Evolutionary conservation across 1,284 basidiomycete species (phyloP).

Genomic region (Sanghuangporus weigelae): DNA sequence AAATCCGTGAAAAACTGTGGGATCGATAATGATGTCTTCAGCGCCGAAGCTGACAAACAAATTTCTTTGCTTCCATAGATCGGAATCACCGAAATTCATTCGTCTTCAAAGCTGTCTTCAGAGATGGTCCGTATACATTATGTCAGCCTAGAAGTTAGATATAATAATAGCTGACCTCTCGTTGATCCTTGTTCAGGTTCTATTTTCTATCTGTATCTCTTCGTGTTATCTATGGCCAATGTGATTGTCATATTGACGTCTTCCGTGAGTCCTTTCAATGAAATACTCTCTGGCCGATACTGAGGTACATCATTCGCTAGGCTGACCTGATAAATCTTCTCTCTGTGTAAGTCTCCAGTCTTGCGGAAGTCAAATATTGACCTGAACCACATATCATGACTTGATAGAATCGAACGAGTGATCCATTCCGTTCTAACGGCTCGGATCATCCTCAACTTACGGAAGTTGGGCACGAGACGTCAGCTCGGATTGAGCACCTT

Average conservation of each 20-base stretch:
- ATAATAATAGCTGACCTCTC: not conserved
- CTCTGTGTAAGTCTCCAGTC: not conserved
- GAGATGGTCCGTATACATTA: not conserved
- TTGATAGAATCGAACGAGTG: slow-evolving; percentile 3
- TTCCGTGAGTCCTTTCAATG: not conserved
- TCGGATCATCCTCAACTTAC: slow-evolving; percentile 2
- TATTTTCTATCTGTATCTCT: not conserved
- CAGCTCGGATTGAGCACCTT: not conserved
- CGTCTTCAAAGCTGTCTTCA: slow-evolving; percentile 1
- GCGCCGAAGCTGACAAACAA: not conserved
- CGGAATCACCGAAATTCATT: not conserved
- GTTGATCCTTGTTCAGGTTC: not conserved
- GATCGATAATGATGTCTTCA: not conserved
- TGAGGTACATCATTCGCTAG: not conserved
- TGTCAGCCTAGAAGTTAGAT: not conserved
- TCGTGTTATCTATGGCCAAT: slow-evolving; percentile 4
- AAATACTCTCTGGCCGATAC: not conserved
- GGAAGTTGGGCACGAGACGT: not conserved
- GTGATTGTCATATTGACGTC: slow-evolving; percentile 1
- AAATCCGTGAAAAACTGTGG: slow-evolving; percentile 2
- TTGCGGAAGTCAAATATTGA: not conserved
- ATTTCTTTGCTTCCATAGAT: not conserved
- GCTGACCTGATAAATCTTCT: not conserved
- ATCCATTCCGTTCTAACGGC: slow-evolving; percentile 7
- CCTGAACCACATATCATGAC: not conserved